A percentile compares a stretch with the other conserved stretches of the same genome.
phyloP scores from a whole-genome alignment of 768 basidiomycete species.

The Tulasnella sp. region DNA sequence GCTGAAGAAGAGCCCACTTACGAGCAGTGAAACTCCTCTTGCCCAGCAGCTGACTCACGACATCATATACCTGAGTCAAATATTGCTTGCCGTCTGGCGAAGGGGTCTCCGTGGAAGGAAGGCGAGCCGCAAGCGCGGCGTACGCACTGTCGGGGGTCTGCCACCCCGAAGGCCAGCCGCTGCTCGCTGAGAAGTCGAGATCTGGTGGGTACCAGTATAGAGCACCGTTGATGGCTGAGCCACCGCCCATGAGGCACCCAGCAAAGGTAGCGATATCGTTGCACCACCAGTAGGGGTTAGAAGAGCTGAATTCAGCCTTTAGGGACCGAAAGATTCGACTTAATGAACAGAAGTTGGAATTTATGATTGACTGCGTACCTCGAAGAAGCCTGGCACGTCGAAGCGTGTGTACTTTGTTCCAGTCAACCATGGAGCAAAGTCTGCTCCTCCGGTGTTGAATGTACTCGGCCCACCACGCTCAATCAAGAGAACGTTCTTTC shows the following conservation, averaged over 20 bases:
- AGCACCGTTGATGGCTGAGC: slow-evolving; percentile 46
- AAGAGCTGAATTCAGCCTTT: not conserved
- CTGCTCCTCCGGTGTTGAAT: slow-evolving; percentile 47
- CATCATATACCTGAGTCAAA: slow-evolving; percentile 38
- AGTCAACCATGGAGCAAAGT: slow-evolving; percentile 31
- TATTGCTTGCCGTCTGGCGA: slow-evolving; percentile 51
- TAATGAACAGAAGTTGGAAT: slow-evolving; percentile 42
- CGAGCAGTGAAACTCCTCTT: slow-evolving; percentile 32
- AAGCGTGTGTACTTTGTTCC: slow-evolving; percentile 48
- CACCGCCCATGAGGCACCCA: slow-evolving; percentile 56
- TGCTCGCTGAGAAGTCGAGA: slow-evolving; percentile 38
- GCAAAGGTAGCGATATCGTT: slow-evolving; percentile 51
- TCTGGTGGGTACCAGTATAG: slow-evolving; percentile 29
- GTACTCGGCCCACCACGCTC: slow-evolving; percentile 56
- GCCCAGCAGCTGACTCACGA: slow-evolving; percentile 36
- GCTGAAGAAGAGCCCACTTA: no score
- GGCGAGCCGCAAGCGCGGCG: slow-evolving; percentile 36
- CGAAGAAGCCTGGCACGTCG: slow-evolving; percentile 53
- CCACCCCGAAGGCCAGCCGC: slow-evolving; percentile 49
- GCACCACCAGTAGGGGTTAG: slow-evolving; percentile 14
- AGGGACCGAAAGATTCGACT: slow-evolving; percentile 35
- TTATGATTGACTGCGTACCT: slow-evolving; percentile 35
- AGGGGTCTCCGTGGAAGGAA: slow-evolving; percentile 47
- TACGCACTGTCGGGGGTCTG: slow-evolving; percentile 41
- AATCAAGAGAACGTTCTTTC: slow-evolving; percentile 50